These are phyloP conservation scores for Sindora glabra DNA, from an alignment of 306 rosid species.

Conservation along the genomic window DNA sequence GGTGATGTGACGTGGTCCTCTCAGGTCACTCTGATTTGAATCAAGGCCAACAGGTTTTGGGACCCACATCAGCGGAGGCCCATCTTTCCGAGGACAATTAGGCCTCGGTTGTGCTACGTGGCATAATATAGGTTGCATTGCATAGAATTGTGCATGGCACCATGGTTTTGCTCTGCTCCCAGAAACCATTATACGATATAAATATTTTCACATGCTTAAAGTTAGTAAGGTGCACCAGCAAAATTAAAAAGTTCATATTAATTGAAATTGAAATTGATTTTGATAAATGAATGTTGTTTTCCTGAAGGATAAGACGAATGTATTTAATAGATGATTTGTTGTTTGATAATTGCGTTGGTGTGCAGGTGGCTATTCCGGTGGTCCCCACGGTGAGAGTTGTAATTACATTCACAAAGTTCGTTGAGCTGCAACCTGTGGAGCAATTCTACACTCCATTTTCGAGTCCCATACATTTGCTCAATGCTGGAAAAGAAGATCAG, in stretches of 20 bases:
- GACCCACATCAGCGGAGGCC: neutral
- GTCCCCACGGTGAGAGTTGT: slow-evolving; percentile 96
- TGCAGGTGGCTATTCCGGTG: slow-evolving; percentile 87
- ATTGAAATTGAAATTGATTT: no score
- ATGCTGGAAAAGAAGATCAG: slow-evolving; percentile 28
- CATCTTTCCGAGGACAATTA: neutral
- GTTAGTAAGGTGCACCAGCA: no score
- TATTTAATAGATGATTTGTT: slow-evolving; percentile 7
- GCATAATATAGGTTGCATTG: no score
- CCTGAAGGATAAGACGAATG: neutral
- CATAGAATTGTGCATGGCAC: no score
- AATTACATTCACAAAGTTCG: slow-evolving; percentile 90
- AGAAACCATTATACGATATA: no score
- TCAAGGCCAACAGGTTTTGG: neutral
- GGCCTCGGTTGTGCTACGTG: no score
- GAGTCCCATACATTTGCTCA: slow-evolving; percentile 57
- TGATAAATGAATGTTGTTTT: neutral
- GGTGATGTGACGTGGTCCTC: slow-evolving; percentile 14
- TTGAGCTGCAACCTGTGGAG: slow-evolving; percentile 68
- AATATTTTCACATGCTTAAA: no score
- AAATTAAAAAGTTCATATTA: no score
- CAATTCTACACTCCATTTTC: slow-evolving; percentile 80
- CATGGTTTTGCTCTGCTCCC: no score
- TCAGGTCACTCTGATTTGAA: neutral
- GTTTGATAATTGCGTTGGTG: slow-evolving; percentile 9